Evolutionary conservation across 2,329 filamentous ascomycete genomes (phyloP), one percentile per base, ranked within the genome.

Genomic region (Cladosporium sp.): DNA sequence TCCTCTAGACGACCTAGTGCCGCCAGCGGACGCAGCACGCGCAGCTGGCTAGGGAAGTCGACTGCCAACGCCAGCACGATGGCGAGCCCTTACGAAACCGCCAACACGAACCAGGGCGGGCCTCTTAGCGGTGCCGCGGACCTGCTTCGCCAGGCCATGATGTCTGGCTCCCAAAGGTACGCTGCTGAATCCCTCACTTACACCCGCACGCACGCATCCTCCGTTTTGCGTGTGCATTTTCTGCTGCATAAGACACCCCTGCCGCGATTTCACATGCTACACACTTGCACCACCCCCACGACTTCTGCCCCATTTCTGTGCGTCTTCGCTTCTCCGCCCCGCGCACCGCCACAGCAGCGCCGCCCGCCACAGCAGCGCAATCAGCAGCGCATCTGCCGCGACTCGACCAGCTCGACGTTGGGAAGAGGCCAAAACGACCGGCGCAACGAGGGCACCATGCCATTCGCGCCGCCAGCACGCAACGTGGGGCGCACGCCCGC

Each of bases 71-170:
- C 50, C 37, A 61, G 62, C 57, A 59, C 52, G 30, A 64, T 66
- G 60, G 64, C 66, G 51, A 60, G 61, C 15, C 59, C 65, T 42
- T 56, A 66, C 22, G 59, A 63, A 47, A 59, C 74, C 63, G 76
- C 76, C 71, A 75, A 76, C 71, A 73, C 76, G 65, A 81, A 79
- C 65, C 73, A 77, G 66, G 49, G 49, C 49, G 49, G 49, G 28
- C 49, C 49, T 51, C 49, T 51, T 12, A 51, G 36, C 36, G 49
- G 49, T 25, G 82, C 83, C 58, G 79, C 80, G 54, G 83, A 85
- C 67, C 73, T 84, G 72, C 73, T 84, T 67, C 78, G 82, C 68
- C 84, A 85, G 73, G 78, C 81, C 60, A 79, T 82, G 72, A 73
- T 80, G 70, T 42, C 51, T 9, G 51, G 51, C 51, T 43, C 51